Conservation (phyloP, 768 basidiomycete genomes). For the Mycena polygramma region DNA sequence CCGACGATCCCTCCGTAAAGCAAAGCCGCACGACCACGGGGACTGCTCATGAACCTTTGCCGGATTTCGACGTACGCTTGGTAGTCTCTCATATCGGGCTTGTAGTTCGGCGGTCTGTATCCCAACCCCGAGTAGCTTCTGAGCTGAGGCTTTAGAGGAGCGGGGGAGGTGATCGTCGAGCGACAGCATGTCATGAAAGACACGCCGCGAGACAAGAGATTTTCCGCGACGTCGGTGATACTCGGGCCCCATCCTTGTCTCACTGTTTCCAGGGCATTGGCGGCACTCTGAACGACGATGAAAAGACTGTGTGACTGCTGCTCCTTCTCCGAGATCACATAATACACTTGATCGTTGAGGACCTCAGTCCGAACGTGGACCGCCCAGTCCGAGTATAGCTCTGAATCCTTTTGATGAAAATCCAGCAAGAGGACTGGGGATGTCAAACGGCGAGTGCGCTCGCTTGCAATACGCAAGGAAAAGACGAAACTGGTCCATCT, state of each 20-base stretch:
- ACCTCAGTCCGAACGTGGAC: background rate
- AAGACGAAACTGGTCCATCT: background rate
- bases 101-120: slow-evolving; percentile 11
- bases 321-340: background rate
- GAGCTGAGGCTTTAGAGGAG: background rate
- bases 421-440: background rate
- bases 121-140: slow-evolving; percentile 10
- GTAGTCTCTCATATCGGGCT: slow-evolving; percentile 24
- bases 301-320: background rate
- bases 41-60: slow-evolving; percentile 15
- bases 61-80: slow-evolving; percentile 16
- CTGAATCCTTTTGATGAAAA: background rate
- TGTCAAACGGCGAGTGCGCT: background rate
- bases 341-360: background rate
- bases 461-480: background rate
- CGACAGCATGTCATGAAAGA: background rate
- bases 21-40: slow-evolving; percentile 44
- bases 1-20: slow-evolving; percentile 43
- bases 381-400: background rate
- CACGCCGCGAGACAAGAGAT: background rate
- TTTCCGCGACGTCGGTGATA: background rate
- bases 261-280: background rate
- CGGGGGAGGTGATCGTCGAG: background rate
- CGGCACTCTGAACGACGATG: background rate
- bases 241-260: background rate